These are phyloP conservation scores for Cymbopogon citratus DNA, from an alignment of 176 grass and related monocot species.

Conservation along the genomic window DNA sequence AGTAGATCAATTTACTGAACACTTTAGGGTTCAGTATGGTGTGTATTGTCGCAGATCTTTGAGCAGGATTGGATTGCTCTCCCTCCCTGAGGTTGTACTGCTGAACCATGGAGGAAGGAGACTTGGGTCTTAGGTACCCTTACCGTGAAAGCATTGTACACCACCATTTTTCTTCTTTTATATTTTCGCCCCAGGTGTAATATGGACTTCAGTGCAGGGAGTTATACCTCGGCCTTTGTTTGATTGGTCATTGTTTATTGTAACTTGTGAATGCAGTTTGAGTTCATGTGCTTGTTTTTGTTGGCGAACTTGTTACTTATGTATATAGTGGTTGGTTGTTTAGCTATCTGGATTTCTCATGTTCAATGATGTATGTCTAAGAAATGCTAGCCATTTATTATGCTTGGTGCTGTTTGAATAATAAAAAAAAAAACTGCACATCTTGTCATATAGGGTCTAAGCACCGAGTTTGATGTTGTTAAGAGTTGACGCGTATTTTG, in stretches of 20 bases:
- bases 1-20: constrained; percentile 22
- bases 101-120: constrained; percentile 8
- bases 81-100: background rate
- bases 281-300: constrained; percentile 14
- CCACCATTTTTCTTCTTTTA: constrained; percentile 9
- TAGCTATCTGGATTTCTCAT: background rate
- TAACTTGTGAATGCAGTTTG: constrained; percentile 23
- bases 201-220: constrained; percentile 37
- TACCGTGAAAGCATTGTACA: background rate
- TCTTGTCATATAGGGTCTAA: too few species aligned
- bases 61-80: constrained; percentile 12
- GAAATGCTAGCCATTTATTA: too few species aligned
- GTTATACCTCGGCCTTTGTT: constrained; percentile 28
- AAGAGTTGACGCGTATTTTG: too few species aligned
- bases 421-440: too few species aligned
- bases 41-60: constrained; percentile 12
- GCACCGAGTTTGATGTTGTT: too few species aligned
- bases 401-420: too few species aligned
- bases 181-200: background rate
- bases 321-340: constrained; percentile 15
- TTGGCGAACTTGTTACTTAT: background rate
- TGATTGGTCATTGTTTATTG: constrained; percentile 42
- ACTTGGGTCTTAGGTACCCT: constrained; percentile 8
- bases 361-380: too few species aligned
- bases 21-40: background rate